These are phyloP conservation scores for Eucalyptus pauciflora DNA, from an alignment of 345 rosid genomes.

Conservation along the genomic window DNA sequence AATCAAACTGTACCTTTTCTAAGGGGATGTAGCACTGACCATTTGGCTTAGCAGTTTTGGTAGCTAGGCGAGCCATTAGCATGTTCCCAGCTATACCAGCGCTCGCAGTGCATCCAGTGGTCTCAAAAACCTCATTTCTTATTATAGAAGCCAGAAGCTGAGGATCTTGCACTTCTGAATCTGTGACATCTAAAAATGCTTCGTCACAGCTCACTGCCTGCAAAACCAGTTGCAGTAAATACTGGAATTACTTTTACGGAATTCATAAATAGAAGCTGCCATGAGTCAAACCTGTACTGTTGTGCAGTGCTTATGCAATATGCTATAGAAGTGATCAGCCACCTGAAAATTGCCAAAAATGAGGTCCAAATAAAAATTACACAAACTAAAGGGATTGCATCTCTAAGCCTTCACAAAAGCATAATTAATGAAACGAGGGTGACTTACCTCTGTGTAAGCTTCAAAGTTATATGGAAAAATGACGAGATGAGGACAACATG, in stretches of 20 bases:
- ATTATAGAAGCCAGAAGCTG: constrained; percentile 49
- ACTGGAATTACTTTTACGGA: background rate
- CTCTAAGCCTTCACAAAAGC: background rate
- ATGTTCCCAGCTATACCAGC: constrained; percentile 82
- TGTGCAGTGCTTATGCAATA: constrained; percentile 74
- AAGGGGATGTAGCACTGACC: constrained; percentile 72
- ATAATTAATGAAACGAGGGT: background rate
- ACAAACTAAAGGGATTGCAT: background rate
- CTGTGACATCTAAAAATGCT: constrained; percentile 75
- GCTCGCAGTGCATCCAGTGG: constrained; percentile 88
- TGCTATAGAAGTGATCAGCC: constrained; percentile 81
- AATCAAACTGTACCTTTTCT: constrained; percentile 29
- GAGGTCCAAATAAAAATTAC: background rate
- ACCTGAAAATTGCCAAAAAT: constrained; percentile 38
- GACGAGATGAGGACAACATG: constrained; percentile 74
- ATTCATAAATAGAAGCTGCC: background rate
- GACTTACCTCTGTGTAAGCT: constrained; percentile 75
- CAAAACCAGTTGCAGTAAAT: background rate
- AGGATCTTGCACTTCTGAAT: constrained; percentile 41
- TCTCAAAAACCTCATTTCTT: constrained; percentile 65
- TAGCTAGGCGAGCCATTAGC: constrained; percentile 97
- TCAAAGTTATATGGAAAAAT: constrained; percentile 85
- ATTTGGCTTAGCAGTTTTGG: constrained; percentile 82
- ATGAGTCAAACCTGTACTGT: constrained; percentile 61
- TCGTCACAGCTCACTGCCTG: constrained; percentile 98